Evolutionary conservation across 345 rosid genomes (phyloP).

Genomic region (Theobroma cacao): DNA sequence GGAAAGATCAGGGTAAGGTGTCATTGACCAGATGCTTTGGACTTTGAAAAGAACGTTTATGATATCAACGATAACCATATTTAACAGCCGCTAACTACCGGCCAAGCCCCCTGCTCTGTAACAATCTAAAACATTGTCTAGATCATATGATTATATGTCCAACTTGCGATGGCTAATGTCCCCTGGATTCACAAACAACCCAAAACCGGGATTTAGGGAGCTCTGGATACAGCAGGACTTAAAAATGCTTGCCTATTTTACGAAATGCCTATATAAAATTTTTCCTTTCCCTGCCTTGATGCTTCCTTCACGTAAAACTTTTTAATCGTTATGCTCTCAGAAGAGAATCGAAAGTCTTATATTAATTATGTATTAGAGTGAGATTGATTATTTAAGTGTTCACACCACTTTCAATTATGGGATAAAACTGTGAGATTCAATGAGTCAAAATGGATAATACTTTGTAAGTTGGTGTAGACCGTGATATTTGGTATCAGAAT

Average conservation of each 20-base stretch:
- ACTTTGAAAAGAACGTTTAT: background rate
- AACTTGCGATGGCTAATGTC: conserved; percentile 2
- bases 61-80: background rate
- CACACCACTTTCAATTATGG: too few species aligned
- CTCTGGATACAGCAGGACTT: background rate
- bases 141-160: background rate
- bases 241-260: background rate
- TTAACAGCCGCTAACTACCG: conserved; percentile 14
- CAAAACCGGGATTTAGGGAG: background rate
- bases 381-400: too few species aligned
- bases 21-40: background rate
- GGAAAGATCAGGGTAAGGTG: background rate
- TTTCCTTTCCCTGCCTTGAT: background rate
- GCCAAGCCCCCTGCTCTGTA: conserved; percentile 11
- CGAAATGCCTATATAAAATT: background rate
- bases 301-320: background rate
- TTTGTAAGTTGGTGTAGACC: too few species aligned
- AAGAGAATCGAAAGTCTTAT: too few species aligned
- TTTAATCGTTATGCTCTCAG: too few species aligned
- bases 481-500: too few species aligned
- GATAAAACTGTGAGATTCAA: too few species aligned
- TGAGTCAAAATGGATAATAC: too few species aligned
- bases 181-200: background rate
- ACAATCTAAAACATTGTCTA: background rate
- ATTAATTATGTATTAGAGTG: too few species aligned